Evolutionary conservation across 495 filamentous ascomycete genomes (phyloP), one percentile per base, ranked within the genome.

Genomic region (Aspergillus biplanus): DNA sequence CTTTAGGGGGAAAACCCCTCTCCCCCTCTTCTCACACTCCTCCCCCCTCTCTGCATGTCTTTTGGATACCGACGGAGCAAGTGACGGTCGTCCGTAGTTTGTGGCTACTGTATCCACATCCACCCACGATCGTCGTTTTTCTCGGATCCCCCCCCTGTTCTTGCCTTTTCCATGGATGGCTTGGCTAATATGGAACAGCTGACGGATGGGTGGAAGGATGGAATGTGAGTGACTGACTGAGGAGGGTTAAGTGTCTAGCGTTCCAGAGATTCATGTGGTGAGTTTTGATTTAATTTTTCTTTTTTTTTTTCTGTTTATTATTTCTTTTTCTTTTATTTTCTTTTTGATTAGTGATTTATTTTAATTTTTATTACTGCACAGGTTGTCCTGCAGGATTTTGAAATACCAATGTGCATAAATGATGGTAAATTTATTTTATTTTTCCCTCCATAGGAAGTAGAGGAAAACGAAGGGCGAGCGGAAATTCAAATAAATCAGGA

Each of bases 61-160:
- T 12, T 21, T 64, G 66, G 65, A 71, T 73, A 66, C 52, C 52
- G 47, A 56, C 49, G 57, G 60, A 60, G 50, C 33, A 56, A 64
- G 54, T 62, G 63, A 57, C 53, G 61, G 65, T 65, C 62, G 57
- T 69, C 64, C 62, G 66, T 71, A 74, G 71, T 71, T 73, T 72
- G 71, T 75, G 72, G 72, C 64, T 75, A 67, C 64, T 57, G 70
- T 71, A 67, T 65, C 73, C 74, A 75, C 75, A 64, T 46, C 50
- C 55, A 59, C 60, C 73, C 72, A 75, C 74, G 76, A 79, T 79
- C 76, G 76, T 76, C 76, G 72, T 68, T 74, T 74, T 77, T 67
- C 67, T 73, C 67, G 69, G 67, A 59, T 64, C 61, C 56, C 65
- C 72, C 73, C 73, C 71, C 67, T 70, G 65, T 65, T 65, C 50